A percentile compares a stretch with the other conserved stretches of the same genome.
These are phyloP conservation scores for Dryas alaskensis DNA, from an alignment of 306 rosid genomes.

Conservation along the genomic window DNA sequence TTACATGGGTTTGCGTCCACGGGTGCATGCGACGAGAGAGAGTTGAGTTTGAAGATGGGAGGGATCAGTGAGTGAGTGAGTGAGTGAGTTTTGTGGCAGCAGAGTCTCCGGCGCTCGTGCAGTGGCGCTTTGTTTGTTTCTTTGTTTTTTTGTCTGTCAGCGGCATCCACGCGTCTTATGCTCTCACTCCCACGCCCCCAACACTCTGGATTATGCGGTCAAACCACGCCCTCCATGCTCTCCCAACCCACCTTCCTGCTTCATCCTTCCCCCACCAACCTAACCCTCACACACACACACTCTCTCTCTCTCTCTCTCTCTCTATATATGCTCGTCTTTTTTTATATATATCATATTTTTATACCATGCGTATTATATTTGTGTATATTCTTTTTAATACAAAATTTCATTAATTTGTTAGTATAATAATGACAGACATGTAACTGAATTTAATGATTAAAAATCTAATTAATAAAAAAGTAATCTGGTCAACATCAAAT, in stretches of 20 bases:
- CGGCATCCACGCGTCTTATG: slow-evolving; percentile 44
- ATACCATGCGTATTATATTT: too few species aligned
- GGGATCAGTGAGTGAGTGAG: not conserved
- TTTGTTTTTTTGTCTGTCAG: slow-evolving; percentile 37
- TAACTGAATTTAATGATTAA: too few species aligned
- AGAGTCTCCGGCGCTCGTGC: slow-evolving; percentile 54
- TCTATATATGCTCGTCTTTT: not conserved
- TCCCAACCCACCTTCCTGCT: too few species aligned
- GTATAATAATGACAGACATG: too few species aligned
- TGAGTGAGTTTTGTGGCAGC: slow-evolving; percentile 21
- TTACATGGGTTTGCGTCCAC: slow-evolving; percentile 41
- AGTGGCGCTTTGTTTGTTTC: slow-evolving; percentile 33
- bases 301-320: not conserved
- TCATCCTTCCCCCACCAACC: not conserved
- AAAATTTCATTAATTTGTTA: too few species aligned
- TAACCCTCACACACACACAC: slow-evolving; percentile 11
- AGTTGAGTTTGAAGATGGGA: not conserved
- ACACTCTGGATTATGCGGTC: slow-evolving; percentile 43
- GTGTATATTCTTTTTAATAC: too few species aligned
- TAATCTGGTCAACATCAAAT: too few species aligned
- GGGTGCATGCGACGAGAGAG: slow-evolving; percentile 24
- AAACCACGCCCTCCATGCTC: slow-evolving; percentile 16
- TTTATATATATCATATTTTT: too few species aligned
- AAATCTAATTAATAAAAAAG: too few species aligned
- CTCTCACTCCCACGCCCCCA: slow-evolving; percentile 34